These are phyloP conservation scores for Simplicillium aogashimaense DNA, from an alignment of 2,329 filamentous ascomycete species.

Conservation along the genomic window DNA sequence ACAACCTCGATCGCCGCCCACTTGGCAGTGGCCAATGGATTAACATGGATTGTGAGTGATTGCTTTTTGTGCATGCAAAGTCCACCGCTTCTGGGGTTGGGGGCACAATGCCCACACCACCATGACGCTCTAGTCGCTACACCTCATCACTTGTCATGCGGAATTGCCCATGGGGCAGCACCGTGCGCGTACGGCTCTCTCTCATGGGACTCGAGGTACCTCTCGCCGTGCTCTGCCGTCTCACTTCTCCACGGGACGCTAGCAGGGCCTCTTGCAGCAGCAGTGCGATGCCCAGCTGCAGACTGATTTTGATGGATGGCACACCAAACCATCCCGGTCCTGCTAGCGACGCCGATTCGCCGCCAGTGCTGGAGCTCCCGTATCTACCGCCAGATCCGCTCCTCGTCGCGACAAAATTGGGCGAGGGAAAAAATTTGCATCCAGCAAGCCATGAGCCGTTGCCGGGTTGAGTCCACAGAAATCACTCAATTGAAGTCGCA, in stretches of 20 bases:
- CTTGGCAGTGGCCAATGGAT: conserved; percentile 3
- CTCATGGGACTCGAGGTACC: neutral
- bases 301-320: neutral
- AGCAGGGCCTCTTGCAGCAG: neutral
- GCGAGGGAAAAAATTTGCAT: neutral
- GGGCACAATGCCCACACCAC: no score
- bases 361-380: neutral
- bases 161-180: neutral
- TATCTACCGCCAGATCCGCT: neutral
- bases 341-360: neutral
- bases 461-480: no score
- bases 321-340: neutral
- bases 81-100: no score
- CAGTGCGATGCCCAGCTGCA: neutral
- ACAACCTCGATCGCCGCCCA: neutral
- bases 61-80: neutral
- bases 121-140: no score
- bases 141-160: no score
- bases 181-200: neutral
- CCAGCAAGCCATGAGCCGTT: no score
- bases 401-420: neutral
- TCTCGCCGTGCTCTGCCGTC: neutral
- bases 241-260: neutral
- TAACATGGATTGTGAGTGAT: conserved; percentile 6
- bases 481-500: no score